A percentile compares a stretch with the other conserved stretches of the same genome.
Conservation (phyloP, 352 stramenopile genomes). For the Thalassiosira allenii region DNA sequence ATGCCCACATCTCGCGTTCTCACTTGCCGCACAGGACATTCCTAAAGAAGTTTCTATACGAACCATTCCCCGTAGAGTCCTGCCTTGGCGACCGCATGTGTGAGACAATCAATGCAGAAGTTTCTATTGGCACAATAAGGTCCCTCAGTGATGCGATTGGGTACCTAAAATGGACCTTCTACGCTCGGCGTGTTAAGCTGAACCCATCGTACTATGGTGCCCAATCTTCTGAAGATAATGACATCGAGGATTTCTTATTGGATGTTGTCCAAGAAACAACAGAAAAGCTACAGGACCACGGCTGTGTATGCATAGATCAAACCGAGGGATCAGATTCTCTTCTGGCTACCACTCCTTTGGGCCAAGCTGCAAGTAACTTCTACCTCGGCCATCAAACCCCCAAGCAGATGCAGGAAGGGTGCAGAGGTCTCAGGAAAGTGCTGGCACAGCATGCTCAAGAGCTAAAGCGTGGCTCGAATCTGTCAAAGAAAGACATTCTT, state of each 20-base stretch:
- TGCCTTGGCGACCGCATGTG: slow-evolving; percentile 90
- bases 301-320: slow-evolving; percentile 88
- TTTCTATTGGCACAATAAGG: slow-evolving; percentile 91
- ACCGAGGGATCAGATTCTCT: slow-evolving; percentile 66
- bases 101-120: slow-evolving; percentile 98
- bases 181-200: slow-evolving; percentile 93
- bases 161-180: slow-evolving; percentile 97
- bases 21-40: too few relatives aligned
- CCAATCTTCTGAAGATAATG: slow-evolving; percentile 76
- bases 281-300: slow-evolving; percentile 87
- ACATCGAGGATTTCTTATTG: slow-evolving; percentile 83
- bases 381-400: slow-evolving; percentile 94
- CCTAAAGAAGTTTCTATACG: slow-evolving; percentile 96
- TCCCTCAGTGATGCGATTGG: slow-evolving; percentile 91
- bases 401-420: slow-evolving; percentile 80
- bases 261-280: slow-evolving; percentile 72
- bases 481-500: slow-evolving; percentile 21
- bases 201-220: slow-evolving; percentile 97
- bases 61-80: slow-evolving; percentile 97
- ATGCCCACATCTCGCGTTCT: too few relatives aligned
- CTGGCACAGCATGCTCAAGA: slow-evolving; percentile 50
- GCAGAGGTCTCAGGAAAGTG: slow-evolving; percentile 54
- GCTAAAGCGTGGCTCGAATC: not conserved
- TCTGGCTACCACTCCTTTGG: slow-evolving; percentile 87
- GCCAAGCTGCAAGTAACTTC: slow-evolving; percentile 93